Conservation (phyloP, 1,284 basidiomycete genomes). For the Heterobasidion occidentale region DNA sequence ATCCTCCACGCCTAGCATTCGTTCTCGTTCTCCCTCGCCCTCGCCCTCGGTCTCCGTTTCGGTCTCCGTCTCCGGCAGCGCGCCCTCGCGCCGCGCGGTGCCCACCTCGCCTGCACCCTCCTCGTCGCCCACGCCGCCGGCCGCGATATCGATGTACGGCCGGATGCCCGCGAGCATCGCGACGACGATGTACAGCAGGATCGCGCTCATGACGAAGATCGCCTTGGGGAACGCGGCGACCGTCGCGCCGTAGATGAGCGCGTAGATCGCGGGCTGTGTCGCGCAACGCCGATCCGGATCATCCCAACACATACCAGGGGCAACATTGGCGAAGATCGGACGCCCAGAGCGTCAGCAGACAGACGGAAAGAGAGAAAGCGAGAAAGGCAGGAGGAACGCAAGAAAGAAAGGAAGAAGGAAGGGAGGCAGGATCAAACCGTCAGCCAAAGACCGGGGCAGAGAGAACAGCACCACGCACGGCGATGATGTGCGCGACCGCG, state of each 20-base stretch:
- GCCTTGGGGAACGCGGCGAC: slow-evolving; percentile 41
- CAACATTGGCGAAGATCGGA: no score
- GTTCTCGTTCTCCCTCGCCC: not conserved
- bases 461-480: slow-evolving; percentile 22
- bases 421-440: not conserved
- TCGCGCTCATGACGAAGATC: slow-evolving; percentile 37
- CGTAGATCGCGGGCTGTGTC: slow-evolving; percentile 39
- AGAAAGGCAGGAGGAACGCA: not conserved
- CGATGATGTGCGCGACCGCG: slow-evolving; percentile 40
- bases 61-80: not conserved
- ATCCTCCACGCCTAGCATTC: not conserved
- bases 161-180: slow-evolving; percentile 9
- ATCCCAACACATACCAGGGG: not conserved
- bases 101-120: not conserved
- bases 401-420: not conserved
- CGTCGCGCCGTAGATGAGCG: slow-evolving; percentile 36
- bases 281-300: no score
- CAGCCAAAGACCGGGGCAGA: not conserved
- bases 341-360: not conserved
- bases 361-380: not conserved
- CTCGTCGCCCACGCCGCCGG: not conserved
- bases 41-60: not conserved
- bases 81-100: not conserved
- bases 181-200: slow-evolving; percentile 29
- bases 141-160: slow-evolving; percentile 10